A percentile compares a stretch with the other conserved stretches of the same genome.
Evolutionary conservation across 73 alveolate species (phyloP).

Genomic region (Tetrahymena borealis): DNA sequence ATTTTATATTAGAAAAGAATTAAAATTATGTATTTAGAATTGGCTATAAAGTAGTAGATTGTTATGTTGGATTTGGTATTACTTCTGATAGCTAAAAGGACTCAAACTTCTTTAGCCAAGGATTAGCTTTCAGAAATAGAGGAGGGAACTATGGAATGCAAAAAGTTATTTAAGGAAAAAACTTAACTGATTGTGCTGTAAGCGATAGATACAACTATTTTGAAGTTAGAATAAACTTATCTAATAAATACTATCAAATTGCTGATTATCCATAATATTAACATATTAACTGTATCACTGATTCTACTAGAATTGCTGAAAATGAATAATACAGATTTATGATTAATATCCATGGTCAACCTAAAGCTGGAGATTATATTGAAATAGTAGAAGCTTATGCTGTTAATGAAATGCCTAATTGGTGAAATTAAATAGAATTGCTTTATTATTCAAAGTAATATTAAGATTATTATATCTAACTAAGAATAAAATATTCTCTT

Average conservation of each 20-base stretch:
- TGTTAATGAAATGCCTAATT: neutral
- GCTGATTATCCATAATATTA: neutral
- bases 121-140: neutral
- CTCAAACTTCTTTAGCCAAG: neutral
- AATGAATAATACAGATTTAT: neutral
- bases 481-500: too few species aligned
- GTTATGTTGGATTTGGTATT: neutral
- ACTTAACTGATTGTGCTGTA: neutral
- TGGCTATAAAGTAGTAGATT: neutral
- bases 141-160: neutral
- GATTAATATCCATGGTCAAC: neutral
- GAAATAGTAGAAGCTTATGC: neutral
- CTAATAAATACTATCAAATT: neutral
- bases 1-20: neutral
- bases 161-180: neutral
- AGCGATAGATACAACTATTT: neutral
- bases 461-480: too few species aligned
- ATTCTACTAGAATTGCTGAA: neutral
- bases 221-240: neutral
- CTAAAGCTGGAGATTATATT: neutral
- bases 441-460: neutral
- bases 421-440: neutral
- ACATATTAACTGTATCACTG: neutral
- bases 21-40: neutral
- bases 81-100: neutral